Conservation (phyloP, 148 eudicot genomes). For the Agrostemma githago region DNA sequence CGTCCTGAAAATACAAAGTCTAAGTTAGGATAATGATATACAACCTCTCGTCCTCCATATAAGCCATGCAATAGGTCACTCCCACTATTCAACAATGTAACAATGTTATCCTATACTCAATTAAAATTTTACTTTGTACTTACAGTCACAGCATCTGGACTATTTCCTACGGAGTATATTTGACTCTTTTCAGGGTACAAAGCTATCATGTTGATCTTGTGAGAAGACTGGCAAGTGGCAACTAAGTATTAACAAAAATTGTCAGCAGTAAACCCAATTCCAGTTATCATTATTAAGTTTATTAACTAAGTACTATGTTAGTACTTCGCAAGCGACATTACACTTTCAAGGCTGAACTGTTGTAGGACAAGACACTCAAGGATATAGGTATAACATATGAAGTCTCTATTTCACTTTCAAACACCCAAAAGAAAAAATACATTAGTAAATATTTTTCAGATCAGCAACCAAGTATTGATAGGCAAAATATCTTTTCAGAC, state of each 20-base stretch:
- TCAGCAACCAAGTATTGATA: background rate
- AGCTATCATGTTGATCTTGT: background rate
- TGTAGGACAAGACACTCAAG: background rate
- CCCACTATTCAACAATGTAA: background rate
- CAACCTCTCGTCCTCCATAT: background rate
- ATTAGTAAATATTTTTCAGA: too few relatives aligned
- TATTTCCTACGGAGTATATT: background rate
- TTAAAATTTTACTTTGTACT: background rate
- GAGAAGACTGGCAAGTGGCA: background rate
- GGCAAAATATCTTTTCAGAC: background rate
- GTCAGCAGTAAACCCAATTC: background rate
- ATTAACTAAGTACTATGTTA: too few relatives aligned
- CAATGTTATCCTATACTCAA: background rate
- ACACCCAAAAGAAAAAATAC: background rate
- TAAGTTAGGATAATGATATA: conserved; percentile 10
- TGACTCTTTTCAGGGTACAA: background rate
- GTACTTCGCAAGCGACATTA: background rate
- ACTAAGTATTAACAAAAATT: too few relatives aligned
- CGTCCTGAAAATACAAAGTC: conserved; percentile 53
- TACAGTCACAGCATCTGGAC: too few relatives aligned
- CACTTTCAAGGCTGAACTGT: background rate
- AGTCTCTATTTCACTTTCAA: background rate
- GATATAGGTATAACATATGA: background rate
- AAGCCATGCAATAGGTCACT: background rate
- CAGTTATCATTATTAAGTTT: background rate